Base-by-base conservation (phyloP, 2,329 filamentous ascomycete genomes). In the Colletotrichum incanum region DNA sequence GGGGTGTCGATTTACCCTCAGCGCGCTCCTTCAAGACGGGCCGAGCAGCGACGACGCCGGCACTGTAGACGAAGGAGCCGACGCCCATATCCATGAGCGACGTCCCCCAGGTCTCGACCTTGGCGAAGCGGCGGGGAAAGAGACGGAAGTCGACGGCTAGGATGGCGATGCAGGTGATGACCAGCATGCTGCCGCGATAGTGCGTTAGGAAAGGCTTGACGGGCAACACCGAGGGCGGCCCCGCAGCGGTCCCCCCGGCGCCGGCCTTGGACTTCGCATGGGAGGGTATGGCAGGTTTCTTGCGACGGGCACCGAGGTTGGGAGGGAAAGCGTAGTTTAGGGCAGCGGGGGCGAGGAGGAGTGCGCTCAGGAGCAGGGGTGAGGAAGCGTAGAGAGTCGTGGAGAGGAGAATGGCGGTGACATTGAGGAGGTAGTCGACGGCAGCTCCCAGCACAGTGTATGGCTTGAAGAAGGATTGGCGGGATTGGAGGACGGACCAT, bases 31-130 rank as follows among this genome's bases (percentile, higher is more conserved):
- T 95, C 58, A 98, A 85, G 16, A 95, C 87, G 1, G 94, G 91
- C 23, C 96, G 89, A 18, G 95, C 95, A 47, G 94, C 95, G n/a
- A 98, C 94, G 43, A 98, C 86, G 28, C 96, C 96, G 20, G 93
- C 93, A 2, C 95, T 95, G 83, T 98, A 99, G 77, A 99, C 96
- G 83, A 99, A 99, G 16, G 95, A 98, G 37, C 96, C 96, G 59
- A 99, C 96, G 60, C 96, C 96, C 78, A 98, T 87, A 80, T 99
- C 96, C 96, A 99, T 99, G 73, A 99, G 85, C n/a, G 96, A 98
- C 1, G 96, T 98, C 66, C 96, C 96, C 94, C 96, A 99, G n/a
- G 94, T 98, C 83, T 99, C 96, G 2, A 97, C 96, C 85, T 99
- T 99, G 69, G 95, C 96, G 80, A 98, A 98, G 41, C 96, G 92